These are phyloP conservation scores for Phytophthora kernoviae DNA, from an alignment of 352 stramenopile species.

Conservation along the genomic window DNA sequence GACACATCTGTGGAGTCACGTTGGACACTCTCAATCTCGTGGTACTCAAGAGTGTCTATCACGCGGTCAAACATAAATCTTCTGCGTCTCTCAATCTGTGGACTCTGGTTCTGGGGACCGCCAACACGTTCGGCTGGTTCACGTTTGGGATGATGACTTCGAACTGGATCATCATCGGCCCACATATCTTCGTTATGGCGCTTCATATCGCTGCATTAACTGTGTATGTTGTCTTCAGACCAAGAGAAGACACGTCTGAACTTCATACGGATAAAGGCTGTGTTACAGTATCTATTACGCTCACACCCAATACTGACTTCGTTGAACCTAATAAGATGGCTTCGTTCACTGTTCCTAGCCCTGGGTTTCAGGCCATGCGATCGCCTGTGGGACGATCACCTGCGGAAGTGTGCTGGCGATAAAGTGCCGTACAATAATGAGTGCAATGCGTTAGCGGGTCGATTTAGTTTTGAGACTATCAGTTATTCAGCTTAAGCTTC, in stretches of 20 bases:
- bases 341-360: neutral
- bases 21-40: constrained; percentile 40
- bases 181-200: constrained; percentile 40
- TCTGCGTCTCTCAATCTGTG: constrained; percentile 38
- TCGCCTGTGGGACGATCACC: constrained; percentile 8
- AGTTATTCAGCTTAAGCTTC: too few species aligned
- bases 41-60: constrained; percentile 36
- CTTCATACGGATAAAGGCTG: neutral
- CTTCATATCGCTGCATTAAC: constrained; percentile 22
- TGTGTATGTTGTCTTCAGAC: constrained; percentile 14
- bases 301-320: constrained; percentile 6
- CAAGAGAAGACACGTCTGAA: constrained; percentile 3
- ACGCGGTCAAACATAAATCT: constrained; percentile 35
- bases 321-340: neutral
- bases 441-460: too few species aligned
- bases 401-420: too few species aligned
- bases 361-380: constrained; percentile 7
- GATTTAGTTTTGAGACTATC: too few species aligned
- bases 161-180: constrained; percentile 52
- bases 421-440: too few species aligned
- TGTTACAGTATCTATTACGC: constrained; percentile 5
- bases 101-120: constrained; percentile 35
- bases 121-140: constrained; percentile 56
- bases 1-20: constrained; percentile 27
- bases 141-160: constrained; percentile 33